Conservation (phyloP, 2,329 filamentous ascomycete genomes). For the Alternaria consortialis region DNA sequence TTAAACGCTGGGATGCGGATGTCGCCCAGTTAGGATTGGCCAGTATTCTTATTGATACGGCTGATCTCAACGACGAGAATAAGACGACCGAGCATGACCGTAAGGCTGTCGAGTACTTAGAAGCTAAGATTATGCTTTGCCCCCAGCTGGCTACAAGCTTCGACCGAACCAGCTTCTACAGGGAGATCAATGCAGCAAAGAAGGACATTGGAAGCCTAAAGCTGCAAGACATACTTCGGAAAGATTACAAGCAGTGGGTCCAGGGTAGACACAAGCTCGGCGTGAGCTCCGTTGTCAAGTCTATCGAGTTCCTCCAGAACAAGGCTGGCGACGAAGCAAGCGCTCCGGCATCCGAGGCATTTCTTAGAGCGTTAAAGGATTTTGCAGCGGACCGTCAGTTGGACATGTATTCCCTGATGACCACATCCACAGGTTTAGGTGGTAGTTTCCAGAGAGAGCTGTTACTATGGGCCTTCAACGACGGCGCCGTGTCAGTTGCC, state of each 20-base stretch:
- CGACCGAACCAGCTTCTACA: conserved; percentile 65
- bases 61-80: conserved; percentile 64
- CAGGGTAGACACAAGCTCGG: conserved; percentile 65
- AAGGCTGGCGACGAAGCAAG: conserved; percentile 59
- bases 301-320: conserved; percentile 67
- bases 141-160: conserved; percentile 55
- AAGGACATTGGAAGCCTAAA: conserved; percentile 69
- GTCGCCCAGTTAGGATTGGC: conserved; percentile 74
- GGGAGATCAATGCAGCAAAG: conserved; percentile 70
- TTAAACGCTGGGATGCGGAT: conserved; percentile 62
- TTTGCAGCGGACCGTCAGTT: conserved; percentile 68
- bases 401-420: conserved; percentile 75
- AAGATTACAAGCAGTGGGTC: conserved; percentile 86
- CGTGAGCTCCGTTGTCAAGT: conserved; percentile 71
- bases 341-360: conserved; percentile 38
- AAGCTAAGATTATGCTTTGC: conserved; percentile 60
- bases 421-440: conserved; percentile 63
- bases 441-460: conserved; percentile 72
- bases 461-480: conserved; percentile 69
- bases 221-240: conserved; percentile 74
- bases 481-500: conserved; percentile 60
- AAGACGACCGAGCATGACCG: conserved; percentile 73
- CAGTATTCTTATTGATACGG: conserved; percentile 77
- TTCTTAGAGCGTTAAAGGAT: conserved; percentile 60
- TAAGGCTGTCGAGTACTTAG: conserved; percentile 66